These are phyloP conservation scores for Saposhnikovia divaricata DNA, from an alignment of 129 eudicot genomes.

Conservation along the genomic window DNA sequence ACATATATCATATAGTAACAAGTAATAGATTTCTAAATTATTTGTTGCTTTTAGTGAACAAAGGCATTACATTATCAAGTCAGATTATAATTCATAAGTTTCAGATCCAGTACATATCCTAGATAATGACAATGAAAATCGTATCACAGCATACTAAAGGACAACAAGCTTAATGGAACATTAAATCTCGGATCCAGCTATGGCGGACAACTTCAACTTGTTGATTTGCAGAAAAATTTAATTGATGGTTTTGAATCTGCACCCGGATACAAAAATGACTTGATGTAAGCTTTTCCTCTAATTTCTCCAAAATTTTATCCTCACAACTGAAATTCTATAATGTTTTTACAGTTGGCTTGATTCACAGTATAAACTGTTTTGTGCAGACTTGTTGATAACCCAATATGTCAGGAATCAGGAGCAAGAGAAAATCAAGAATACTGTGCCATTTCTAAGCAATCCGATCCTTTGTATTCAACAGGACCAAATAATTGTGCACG, in stretches of 20 bases:
- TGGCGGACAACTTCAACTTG: conserved; percentile 40
- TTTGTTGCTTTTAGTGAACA: background rate
- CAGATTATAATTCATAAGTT: background rate
- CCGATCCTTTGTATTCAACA: conserved; percentile 28
- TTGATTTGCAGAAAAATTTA: conserved; percentile 48
- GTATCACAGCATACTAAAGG: conserved; percentile 32
- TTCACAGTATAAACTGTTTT: background rate
- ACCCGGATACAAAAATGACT: conserved; percentile 11
- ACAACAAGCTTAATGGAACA: conserved; percentile 44
- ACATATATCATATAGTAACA: background rate
- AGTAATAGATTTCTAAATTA: background rate
- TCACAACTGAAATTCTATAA: background rate
- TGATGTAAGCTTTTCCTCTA: conserved; percentile 31
- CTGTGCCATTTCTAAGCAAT: conserved; percentile 30
- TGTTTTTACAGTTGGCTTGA: background rate
- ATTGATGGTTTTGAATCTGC: conserved; percentile 28
- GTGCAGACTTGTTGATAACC: conserved; percentile 63
- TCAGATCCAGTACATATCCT: background rate
- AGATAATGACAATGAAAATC: conserved; percentile 6
- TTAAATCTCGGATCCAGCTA: conserved; percentile 35
- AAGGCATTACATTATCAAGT: background rate
- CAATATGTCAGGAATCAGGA: conserved; percentile 39
- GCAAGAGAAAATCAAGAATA: conserved; percentile 14
- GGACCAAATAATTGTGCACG: conserved; percentile 36
- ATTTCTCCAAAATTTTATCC: background rate